A percentile compares a stretch with the other conserved stretches of the same genome.
These are phyloP conservation scores for Claviceps capensis DNA, from an alignment of 2,329 filamentous ascomycete genomes.

Conservation along the genomic window DNA sequence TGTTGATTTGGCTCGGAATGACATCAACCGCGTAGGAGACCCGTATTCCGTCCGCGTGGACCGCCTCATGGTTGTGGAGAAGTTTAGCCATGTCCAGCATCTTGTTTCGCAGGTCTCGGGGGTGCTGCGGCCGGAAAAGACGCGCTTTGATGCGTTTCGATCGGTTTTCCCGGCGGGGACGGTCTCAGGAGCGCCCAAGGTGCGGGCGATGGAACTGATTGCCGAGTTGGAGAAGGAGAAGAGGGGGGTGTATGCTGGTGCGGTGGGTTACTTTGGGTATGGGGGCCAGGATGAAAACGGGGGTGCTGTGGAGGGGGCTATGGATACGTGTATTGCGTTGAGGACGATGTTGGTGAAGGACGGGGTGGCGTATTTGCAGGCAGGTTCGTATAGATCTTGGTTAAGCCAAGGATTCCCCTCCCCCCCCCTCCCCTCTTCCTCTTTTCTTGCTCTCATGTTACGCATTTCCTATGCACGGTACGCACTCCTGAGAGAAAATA, in stretches of 20 bases:
- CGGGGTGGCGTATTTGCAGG: constrained; percentile 79
- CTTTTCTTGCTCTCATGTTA: not conserved
- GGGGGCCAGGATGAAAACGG: constrained; percentile 54
- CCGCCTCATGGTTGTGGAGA: constrained; percentile 83
- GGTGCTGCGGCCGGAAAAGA: constrained; percentile 68
- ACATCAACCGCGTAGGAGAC: constrained; percentile 91
- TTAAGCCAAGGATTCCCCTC: not conserved
- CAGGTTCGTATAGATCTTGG: constrained; percentile 28
- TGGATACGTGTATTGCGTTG: constrained; percentile 75
- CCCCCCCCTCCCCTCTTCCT: not conserved
- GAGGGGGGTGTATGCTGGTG: constrained; percentile 86
- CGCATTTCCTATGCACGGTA: not conserved
- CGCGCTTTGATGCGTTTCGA: constrained; percentile 87
- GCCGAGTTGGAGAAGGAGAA: constrained; percentile 90
- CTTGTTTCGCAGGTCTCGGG: constrained; percentile 92
- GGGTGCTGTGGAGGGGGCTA: constrained; percentile 58
- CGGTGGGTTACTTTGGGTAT: constrained; percentile 94
- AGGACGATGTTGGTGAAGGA: constrained; percentile 93
- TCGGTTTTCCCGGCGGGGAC: constrained; percentile 96
- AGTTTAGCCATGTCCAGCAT: constrained; percentile 95
- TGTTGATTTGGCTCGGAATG: constrained; percentile 89
- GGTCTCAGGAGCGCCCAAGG: constrained; percentile 89
- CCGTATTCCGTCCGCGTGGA: constrained; percentile 83
- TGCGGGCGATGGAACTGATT: constrained; percentile 93
- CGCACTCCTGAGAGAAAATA: not conserved